Evolutionary conservation across 306 rosid species (phyloP).

Genomic region (Arachis stenosperma): DNA sequence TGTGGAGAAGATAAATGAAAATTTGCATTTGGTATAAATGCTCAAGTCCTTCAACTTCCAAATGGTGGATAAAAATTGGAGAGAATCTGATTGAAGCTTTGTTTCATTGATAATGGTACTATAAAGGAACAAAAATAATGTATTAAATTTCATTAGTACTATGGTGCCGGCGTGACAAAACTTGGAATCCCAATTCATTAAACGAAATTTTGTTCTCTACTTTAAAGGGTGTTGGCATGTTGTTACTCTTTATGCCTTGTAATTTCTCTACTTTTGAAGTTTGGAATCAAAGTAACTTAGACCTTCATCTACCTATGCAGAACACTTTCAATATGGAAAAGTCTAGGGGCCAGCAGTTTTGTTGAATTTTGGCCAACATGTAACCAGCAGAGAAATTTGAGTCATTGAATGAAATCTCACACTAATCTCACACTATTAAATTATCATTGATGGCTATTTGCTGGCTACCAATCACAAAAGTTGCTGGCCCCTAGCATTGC

Average conservation of each 20-base stretch:
- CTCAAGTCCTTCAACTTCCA: constrained; percentile 12
- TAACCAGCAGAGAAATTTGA: too few relatives aligned
- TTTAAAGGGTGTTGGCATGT: constrained; percentile 17
- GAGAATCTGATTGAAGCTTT: constrained; percentile 30
- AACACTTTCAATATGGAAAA: constrained; percentile 29
- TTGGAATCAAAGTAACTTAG: constrained; percentile 26
- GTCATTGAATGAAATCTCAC: too few relatives aligned
- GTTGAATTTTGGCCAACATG: too few relatives aligned
- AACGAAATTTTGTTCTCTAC: constrained; percentile 23
- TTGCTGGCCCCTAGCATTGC: too few relatives aligned
- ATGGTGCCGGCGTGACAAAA: constrained; percentile 39
- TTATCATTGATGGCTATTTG: too few relatives aligned
- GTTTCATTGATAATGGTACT: constrained; percentile 36
- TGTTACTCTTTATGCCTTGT: constrained; percentile 38
- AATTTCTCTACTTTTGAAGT: constrained; percentile 11
- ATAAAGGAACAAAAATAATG: constrained; percentile 22
- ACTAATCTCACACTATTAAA: too few relatives aligned
- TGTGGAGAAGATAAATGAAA: constrained; percentile 23
- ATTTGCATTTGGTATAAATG: constrained; percentile 27
- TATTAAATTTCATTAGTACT: constrained; percentile 1
- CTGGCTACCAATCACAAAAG: too few relatives aligned
- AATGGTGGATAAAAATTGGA: constrained; percentile 24
- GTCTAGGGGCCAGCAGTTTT: too few relatives aligned
- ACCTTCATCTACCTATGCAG: background rate
- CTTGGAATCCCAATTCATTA: constrained; percentile 30